phyloP scores from a whole-genome alignment of 1,139 yeast genomes.

The Ashbya aceris region DNA sequence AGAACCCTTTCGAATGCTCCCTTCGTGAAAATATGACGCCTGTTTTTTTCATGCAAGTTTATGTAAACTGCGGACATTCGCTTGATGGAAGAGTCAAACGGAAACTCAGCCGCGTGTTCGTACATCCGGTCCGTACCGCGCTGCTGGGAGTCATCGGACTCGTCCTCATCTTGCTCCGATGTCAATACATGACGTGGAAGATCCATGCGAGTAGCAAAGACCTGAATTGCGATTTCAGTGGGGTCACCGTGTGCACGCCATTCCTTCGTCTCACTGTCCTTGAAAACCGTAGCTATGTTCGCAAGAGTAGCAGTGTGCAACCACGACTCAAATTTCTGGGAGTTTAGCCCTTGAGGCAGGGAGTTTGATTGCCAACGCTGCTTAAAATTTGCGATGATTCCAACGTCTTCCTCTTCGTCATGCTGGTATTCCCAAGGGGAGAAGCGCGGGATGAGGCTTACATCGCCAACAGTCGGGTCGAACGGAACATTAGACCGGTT shows the following conservation, averaged over 20 bases:
- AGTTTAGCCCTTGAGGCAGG: conserved; percentile 29
- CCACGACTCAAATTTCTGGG: conserved; percentile 42
- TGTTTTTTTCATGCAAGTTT: conserved; percentile 47
- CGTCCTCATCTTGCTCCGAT: conserved; percentile 42
- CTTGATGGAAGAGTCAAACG: conserved; percentile 79
- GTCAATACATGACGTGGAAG: conserved; percentile 62
- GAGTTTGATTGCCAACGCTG: conserved; percentile 34
- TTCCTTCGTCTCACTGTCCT: conserved; percentile 42
- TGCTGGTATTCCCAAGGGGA: conserved; percentile 43
- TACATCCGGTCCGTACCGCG: conserved; percentile 5
- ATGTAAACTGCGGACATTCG: conserved; percentile 71
- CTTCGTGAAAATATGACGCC: conserved; percentile 56
- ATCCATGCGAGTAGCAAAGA: conserved; percentile 35
- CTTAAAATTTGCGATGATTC: conserved; percentile 39
- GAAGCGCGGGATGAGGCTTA: conserved; percentile 32
- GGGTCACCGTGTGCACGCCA: conserved; percentile 80
- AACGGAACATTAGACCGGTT: conserved; percentile 57
- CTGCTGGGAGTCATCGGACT: neutral
- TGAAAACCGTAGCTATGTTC: conserved; percentile 67
- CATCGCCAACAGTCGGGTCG: conserved; percentile 60
- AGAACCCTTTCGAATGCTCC: conserved; percentile 84
- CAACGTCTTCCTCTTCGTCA: conserved; percentile 42
- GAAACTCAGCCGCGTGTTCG: conserved; percentile 53
- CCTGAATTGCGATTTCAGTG: conserved; percentile 86
- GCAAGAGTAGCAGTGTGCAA: conserved; percentile 73